Evolutionary conservation across 2,329 filamentous ascomycete species (phyloP).

Genomic region (Scedosporium aurantiacum): DNA sequence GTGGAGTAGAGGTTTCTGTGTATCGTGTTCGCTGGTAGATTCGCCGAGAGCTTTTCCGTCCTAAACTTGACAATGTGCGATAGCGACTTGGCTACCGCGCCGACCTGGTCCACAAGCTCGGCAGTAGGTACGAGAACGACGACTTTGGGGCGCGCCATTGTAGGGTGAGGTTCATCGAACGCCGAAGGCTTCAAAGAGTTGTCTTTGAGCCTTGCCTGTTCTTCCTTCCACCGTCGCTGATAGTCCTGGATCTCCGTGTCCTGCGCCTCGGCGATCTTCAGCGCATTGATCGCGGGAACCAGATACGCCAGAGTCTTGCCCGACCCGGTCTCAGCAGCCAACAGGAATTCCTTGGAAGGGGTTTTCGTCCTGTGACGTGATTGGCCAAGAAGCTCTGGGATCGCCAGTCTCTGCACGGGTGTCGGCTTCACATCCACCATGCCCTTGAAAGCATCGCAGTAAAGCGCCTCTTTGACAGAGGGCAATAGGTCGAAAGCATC

Average conservation of each 20-base stretch:
- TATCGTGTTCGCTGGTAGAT: conserved; percentile 66
- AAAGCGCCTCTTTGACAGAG: conserved; percentile 57
- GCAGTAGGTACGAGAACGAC: conserved; percentile 86
- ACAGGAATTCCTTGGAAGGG: conserved; percentile 50
- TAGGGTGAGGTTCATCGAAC: conserved; percentile 59
- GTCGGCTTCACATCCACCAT: conserved; percentile 71
- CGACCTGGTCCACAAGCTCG: conserved; percentile 84
- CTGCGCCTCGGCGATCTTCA: conserved; percentile 63
- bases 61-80: conserved; percentile 83
- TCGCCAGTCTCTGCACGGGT: conserved; percentile 78
- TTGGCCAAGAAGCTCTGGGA: conserved; percentile 65
- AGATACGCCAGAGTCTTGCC: conserved; percentile 94
- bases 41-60: conserved; percentile 70
- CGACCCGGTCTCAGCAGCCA: conserved; percentile 93
- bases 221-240: conserved; percentile 40
- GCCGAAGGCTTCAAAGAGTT: conserved; percentile 47
- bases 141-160: conserved; percentile 67
- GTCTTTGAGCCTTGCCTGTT: conserved; percentile 44
- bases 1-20: conserved; percentile 73
- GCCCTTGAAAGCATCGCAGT: conserved; percentile 61
- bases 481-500: conserved; percentile 70
- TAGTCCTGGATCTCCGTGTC: conserved; percentile 50
- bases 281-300: conserved; percentile 68
- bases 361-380: conserved; percentile 12
- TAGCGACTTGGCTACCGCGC: conserved; percentile 66